Evolutionary conservation across 345 rosid species (phyloP), one percentile per base, ranked within the genome.

Genomic region (Populus alba): DNA sequence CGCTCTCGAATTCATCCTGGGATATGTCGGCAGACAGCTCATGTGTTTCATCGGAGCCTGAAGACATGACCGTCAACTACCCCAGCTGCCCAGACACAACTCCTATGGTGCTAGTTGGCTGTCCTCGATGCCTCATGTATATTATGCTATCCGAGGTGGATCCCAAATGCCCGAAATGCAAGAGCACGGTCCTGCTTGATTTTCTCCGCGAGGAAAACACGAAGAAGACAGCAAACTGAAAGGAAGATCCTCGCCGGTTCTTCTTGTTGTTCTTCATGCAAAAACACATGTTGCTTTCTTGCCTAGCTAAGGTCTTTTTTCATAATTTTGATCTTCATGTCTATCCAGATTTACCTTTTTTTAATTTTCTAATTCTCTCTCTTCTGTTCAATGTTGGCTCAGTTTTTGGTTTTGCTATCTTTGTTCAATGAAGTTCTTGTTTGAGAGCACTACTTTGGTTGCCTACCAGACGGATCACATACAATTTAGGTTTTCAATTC

Each of bases 81-180:
- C n/a, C 76, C 66, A 68, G 85, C 29, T 75, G 78, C 53, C 69
- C 79, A 1, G 85, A 67, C 23, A 63, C 23, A 20, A 61, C 70
- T 57, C 41, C 84, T 12, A 85, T 91, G 94, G 41, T 85, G 74
- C 73, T 91, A 15, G 89, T 79, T 18, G 94, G 94, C 3, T 91
- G 94, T 51, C 87, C 89, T 49, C 77, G 87, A 45, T 91, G 94
- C 82, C 84, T 91, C 41, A 87, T 89, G 92, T 91, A 87, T 68
- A 86, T 89, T 63, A 89, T 90, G 92, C n/a, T 86, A 31, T 87
- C 90, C 7, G 87, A 84, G 72, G 86, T 82, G 6, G 82, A 85
- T 39, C 92, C 87, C 6, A 89, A 78, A 85, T 91, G 91, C 76
- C 94, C 90, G 29, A 81, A 78, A 55, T 89, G 94, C 86, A 84